phyloP scores from a whole-genome alignment of 352 stramenopile species.

The Globisporangium heterothallicum region DNA sequence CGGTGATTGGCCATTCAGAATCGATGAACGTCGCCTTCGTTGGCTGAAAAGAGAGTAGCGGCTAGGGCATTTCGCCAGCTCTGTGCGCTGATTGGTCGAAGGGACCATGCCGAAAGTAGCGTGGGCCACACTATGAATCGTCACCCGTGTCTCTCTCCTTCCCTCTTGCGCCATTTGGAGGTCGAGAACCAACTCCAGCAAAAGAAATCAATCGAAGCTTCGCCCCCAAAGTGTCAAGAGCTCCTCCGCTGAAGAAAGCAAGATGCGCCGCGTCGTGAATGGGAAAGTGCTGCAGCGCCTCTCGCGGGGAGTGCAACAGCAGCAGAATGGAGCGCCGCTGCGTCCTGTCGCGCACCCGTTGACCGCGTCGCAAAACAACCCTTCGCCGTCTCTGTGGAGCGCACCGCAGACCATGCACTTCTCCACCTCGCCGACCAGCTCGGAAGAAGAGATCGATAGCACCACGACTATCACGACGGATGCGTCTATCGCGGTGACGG shows the following conservation, averaged over 20 bases:
- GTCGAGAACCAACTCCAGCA: neutral
- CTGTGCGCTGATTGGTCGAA: slow-evolving; percentile 7
- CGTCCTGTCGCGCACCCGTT: neutral
- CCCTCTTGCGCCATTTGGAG: neutral
- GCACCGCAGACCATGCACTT: slow-evolving; percentile 14
- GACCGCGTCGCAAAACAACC: neutral
- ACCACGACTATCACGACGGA: too few species aligned
- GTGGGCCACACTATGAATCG: slow-evolving; percentile 10
- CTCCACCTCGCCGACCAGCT: slow-evolving; percentile 30
- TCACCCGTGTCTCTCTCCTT: too few species aligned
- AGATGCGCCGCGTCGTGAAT: slow-evolving; percentile 50
- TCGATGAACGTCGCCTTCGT: neutral
- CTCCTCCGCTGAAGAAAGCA: slow-evolving; percentile 10
- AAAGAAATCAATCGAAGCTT: slow-evolving; percentile 16
- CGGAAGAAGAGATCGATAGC: slow-evolving; percentile 9
- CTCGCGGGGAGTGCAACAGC: slow-evolving; percentile 17
- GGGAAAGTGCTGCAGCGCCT: slow-evolving; percentile 38
- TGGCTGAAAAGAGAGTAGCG: neutral
- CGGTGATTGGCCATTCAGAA: neutral
- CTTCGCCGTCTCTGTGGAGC: slow-evolving; percentile 6
- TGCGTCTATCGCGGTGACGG: neutral
- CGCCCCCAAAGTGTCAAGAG: slow-evolving; percentile 5
- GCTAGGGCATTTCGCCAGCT: neutral
- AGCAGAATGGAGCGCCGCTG: neutral
- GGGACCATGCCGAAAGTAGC: slow-evolving; percentile 5